A percentile compares a stretch with the other conserved stretches of the same genome.
Evolutionary conservation across 768 basidiomycete species (phyloP).

Genomic region (Tulasnella sp.): DNA sequence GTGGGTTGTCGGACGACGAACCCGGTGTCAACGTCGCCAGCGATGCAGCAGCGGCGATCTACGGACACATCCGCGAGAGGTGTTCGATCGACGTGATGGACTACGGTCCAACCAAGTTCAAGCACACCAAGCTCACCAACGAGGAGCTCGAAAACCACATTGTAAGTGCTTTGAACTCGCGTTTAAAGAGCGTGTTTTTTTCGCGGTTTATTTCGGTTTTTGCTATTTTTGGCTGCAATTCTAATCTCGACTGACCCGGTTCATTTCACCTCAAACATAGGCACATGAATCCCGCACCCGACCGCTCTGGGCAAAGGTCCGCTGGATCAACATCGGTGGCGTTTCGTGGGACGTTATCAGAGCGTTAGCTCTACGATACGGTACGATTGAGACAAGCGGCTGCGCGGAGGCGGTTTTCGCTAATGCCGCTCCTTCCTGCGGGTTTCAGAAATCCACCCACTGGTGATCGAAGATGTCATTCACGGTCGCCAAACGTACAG

Average conservation of each 20-base stretch:
- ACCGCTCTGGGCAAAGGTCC: constrained; percentile 33
- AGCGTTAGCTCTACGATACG: constrained; percentile 19
- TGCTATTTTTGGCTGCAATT: not conserved
- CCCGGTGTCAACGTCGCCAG: constrained; percentile 30
- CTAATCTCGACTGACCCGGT: not conserved
- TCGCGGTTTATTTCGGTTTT: not conserved
- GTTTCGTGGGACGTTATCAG: constrained; percentile 33
- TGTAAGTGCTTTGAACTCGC: constrained; percentile 19
- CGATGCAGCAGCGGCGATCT: constrained; percentile 22
- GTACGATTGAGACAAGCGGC: not conserved
- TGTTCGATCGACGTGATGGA: constrained; percentile 34
- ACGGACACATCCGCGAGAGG: constrained; percentile 28
- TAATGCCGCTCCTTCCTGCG: not conserved
- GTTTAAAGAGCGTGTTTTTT: not conserved
- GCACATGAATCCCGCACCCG: constrained; percentile 22
- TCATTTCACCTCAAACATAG: not conserved
- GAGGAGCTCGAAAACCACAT: constrained; percentile 24
- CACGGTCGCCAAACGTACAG: constrained; percentile 38
- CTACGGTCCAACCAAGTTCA: constrained; percentile 26
- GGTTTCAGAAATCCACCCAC: constrained; percentile 39
- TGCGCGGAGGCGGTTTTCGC: not conserved
- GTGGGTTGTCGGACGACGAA: constrained; percentile 27
- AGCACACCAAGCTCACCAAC: not conserved
- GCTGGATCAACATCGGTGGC: constrained; percentile 35
- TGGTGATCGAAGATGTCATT: constrained; percentile 41